Evolutionary conservation across 257 asterid genomes (phyloP).

Genomic region (Voacanga thouarsii): DNA sequence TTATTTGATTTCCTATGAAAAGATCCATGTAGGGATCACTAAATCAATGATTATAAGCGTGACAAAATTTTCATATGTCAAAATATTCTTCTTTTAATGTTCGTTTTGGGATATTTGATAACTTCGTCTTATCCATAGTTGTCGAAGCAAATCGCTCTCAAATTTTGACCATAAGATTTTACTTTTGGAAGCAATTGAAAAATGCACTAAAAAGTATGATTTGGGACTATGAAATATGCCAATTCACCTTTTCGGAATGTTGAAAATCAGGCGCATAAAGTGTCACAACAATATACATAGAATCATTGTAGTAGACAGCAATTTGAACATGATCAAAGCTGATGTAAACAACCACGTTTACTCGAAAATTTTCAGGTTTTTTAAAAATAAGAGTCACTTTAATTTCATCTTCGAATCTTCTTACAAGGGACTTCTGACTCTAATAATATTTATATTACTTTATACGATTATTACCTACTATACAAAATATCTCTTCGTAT

Average conservation of each 20-base stretch:
- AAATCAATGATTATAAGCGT: slow-evolving; percentile 22
- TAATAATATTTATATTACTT: too few relatives aligned
- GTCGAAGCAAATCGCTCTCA: not conserved
- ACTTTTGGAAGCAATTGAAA: not conserved
- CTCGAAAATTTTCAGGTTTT: too few relatives aligned
- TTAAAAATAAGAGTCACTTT: too few relatives aligned
- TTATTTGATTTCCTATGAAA: not conserved
- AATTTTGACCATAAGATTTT: not conserved
- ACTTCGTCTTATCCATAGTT: not conserved
- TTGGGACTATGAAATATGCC: not conserved
- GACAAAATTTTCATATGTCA: not conserved
- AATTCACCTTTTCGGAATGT: not conserved
- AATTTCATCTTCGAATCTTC: too few relatives aligned
- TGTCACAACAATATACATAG: not conserved
- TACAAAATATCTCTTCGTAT: too few relatives aligned
- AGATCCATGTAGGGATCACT: slow-evolving; percentile 14
- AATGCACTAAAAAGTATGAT: not conserved
- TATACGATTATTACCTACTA: too few relatives aligned
- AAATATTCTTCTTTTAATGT: not conserved
- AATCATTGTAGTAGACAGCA: too few relatives aligned
- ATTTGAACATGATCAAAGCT: too few relatives aligned
- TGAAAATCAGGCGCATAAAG: not conserved
- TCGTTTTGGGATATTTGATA: not conserved
- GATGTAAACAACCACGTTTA: too few relatives aligned
- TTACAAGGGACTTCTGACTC: too few relatives aligned